Conservation (phyloP, 73 alveolate species). For the Tetrahymena borealis region DNA sequence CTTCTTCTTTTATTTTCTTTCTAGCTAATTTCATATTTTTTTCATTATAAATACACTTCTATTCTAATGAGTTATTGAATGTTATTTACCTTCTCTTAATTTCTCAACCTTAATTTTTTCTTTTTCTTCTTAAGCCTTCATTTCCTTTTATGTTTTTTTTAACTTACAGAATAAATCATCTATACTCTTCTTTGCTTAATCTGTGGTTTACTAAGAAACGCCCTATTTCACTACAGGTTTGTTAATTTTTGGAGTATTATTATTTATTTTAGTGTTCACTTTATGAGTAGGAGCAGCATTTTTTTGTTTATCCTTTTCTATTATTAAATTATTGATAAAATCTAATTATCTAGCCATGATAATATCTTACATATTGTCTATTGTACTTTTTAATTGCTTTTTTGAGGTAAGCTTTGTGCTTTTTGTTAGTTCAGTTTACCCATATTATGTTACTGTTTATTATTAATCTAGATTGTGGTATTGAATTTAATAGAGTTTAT, state of each 20-base stretch:
- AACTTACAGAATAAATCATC: neutral
- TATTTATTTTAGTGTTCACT: neutral
- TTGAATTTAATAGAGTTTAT: neutral
- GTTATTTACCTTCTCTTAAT: neutral
- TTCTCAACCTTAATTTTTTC: neutral
- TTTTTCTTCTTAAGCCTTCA: neutral
- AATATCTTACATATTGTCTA: neutral
- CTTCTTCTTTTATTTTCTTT: neutral
- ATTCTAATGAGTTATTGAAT: neutral
- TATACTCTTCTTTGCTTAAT: neutral
- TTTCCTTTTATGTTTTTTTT: neutral
- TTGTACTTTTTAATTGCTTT: neutral
- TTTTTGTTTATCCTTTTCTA: neutral
- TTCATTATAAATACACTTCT: neutral
- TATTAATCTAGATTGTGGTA: neutral
- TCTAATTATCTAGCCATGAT: neutral
- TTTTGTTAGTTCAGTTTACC: neutral
- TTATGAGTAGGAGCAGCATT: neutral
- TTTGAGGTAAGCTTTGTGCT: neutral
- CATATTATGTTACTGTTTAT: neutral
- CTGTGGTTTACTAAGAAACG: neutral
- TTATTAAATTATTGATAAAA: neutral
- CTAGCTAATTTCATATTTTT: neutral
- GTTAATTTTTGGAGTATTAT: neutral
- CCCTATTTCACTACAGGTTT: neutral